A percentile compares a stretch with the other conserved stretches of the same genome.
Conservation (phyloP, 2,329 filamentous ascomycete species). For the Paecilomyces sp. region DNA sequence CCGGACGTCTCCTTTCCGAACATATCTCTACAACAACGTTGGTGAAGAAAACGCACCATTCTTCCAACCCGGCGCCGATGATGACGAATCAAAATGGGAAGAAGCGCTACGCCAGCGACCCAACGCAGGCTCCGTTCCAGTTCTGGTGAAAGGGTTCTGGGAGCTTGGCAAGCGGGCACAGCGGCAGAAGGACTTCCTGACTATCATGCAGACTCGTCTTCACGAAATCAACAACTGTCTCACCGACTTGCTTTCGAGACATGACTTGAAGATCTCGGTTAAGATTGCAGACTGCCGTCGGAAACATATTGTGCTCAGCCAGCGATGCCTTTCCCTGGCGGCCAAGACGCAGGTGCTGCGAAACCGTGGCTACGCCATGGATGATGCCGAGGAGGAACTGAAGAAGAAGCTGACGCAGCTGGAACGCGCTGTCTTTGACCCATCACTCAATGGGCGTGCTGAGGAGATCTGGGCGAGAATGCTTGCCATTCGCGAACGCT, state of each 20-base stretch:
- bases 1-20: slow-evolving; percentile 48
- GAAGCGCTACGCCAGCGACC: slow-evolving; percentile 56
- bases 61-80: slow-evolving; percentile 51
- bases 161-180: slow-evolving; percentile 52
- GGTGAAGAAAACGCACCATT: slow-evolving; percentile 53
- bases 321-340: slow-evolving; percentile 54
- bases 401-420: slow-evolving; percentile 55
- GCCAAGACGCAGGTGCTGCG: slow-evolving; percentile 58
- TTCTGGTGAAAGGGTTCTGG: slow-evolving; percentile 54
- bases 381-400: slow-evolving; percentile 55
- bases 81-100: slow-evolving; percentile 58
- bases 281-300: slow-evolving; percentile 53
- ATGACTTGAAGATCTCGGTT: slow-evolving; percentile 54
- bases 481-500: slow-evolving; percentile 54
- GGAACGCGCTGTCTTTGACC: slow-evolving; percentile 54
- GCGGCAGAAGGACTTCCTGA: slow-evolving; percentile 51
- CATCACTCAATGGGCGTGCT: slow-evolving; percentile 51
- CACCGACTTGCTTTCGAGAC: slow-evolving; percentile 51
- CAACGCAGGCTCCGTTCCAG: slow-evolving; percentile 50
- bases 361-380: slow-evolving; percentile 59
- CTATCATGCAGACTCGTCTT: slow-evolving; percentile 50
- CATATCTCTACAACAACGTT: slow-evolving; percentile 59
- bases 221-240: slow-evolving; percentile 60
- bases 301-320: slow-evolving; percentile 53
- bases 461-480: slow-evolving; percentile 64